A percentile compares a stretch with the other conserved stretches of the same genome.
Evolutionary conservation across 108 stramenopile genomes (phyloP).

Genomic region (Phaeodactylum tricornutum): DNA sequence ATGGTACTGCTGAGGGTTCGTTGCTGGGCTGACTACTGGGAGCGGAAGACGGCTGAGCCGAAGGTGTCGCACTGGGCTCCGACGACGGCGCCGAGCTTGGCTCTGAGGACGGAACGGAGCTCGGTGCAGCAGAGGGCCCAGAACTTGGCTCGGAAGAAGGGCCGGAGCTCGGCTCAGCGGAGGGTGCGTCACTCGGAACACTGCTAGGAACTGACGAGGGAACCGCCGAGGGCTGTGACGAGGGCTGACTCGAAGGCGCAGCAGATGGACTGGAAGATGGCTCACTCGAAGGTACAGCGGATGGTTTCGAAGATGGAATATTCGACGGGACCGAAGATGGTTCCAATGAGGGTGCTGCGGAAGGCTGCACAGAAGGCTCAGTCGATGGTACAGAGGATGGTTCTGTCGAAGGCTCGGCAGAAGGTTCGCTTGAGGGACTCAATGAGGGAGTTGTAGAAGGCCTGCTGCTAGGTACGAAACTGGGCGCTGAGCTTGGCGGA

Average conservation of each 20-base stretch:
- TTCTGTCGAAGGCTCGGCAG: neutral
- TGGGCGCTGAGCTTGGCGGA: neutral
- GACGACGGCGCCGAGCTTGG: neutral
- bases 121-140: neutral
- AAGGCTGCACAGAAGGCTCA: neutral
- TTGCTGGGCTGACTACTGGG: neutral
- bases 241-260: neutral
- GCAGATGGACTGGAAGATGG: neutral
- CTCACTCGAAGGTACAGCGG: neutral
- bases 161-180: neutral
- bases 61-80: neutral
- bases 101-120: neutral
- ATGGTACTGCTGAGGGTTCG: neutral
- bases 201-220: neutral
- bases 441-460: neutral
- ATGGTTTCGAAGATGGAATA: neutral
- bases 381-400: neutral
- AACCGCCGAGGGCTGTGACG: neutral
- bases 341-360: neutral
- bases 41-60: neutral
- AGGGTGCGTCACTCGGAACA: neutral
- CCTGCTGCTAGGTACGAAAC: neutral
- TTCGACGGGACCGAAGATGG: neutral
- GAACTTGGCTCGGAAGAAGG: constrained; percentile 4
- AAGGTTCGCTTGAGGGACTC: neutral